A percentile compares a stretch with the other conserved stretches of the same genome.
Conservation (phyloP, 2,329 filamentous ascomycete species). For the Colletotrichum trifolii region DNA sequence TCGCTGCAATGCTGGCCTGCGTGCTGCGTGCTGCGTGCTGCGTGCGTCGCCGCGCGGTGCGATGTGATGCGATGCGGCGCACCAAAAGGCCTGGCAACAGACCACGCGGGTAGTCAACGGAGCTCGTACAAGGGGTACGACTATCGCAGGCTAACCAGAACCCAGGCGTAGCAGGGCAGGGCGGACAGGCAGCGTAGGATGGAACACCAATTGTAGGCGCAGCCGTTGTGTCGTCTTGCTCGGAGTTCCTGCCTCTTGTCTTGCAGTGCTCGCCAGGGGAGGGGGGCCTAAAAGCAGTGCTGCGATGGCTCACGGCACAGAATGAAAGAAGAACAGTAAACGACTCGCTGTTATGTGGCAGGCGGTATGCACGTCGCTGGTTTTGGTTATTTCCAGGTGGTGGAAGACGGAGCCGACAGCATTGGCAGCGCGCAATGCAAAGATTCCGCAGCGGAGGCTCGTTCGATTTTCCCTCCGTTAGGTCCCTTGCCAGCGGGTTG, state of each 20-base stretch:
- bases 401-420: constrained; percentile 41
- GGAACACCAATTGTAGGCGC: constrained; percentile 33
- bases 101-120: constrained; percentile 20
- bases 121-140: constrained; percentile 30
- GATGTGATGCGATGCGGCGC: constrained; percentile 31
- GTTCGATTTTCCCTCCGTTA: constrained; percentile 23
- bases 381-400: constrained; percentile 50
- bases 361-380: constrained; percentile 57
- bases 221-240: constrained; percentile 27
- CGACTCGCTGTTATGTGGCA: constrained; percentile 53
- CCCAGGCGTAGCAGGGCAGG: constrained; percentile 25
- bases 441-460: constrained; percentile 28
- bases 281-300: constrained; percentile 51
- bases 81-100: constrained; percentile 18
- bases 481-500: constrained; percentile 20
- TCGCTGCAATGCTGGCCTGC: constrained; percentile 14
- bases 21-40: constrained; percentile 20
- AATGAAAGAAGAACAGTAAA: constrained; percentile 41
- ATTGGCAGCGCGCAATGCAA: constrained; percentile 31
- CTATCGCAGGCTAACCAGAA: constrained; percentile 27
- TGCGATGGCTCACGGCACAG: constrained; percentile 52
- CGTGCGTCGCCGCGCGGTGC: constrained; percentile 25
- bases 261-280: constrained; percentile 44
- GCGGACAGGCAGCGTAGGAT: constrained; percentile 30
- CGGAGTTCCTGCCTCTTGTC: constrained; percentile 39